phyloP scores from a whole-genome alignment of 495 filamentous ascomycete genomes.

The Trichocladium uniseriatum region DNA sequence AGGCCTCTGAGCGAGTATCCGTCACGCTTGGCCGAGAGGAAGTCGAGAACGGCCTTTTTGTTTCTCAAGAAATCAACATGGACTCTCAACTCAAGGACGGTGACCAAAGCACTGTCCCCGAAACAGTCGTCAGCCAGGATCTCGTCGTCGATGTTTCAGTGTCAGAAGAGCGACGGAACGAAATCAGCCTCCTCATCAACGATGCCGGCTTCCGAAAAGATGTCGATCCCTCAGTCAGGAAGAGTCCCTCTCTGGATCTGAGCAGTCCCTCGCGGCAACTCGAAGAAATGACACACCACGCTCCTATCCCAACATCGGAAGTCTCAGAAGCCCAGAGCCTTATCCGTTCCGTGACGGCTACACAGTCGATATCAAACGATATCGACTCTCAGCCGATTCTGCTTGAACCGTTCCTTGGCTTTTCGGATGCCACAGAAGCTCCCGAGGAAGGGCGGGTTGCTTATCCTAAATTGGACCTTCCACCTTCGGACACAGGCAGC shows the following conservation, averaged over 20 bases:
- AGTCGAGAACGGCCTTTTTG: no score
- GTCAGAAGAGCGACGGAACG: slow-evolving; percentile 18
- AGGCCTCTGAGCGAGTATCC: neutral
- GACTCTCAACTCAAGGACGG: slow-evolving; percentile 1
- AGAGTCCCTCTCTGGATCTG: slow-evolving; percentile 5
- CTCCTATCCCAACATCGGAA: neutral
- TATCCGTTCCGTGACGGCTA: neutral
- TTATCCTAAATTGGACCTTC: slow-evolving; percentile 12
- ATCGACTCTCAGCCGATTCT: slow-evolving; percentile 20
- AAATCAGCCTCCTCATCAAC: slow-evolving; percentile 18
- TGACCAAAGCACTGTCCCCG: slow-evolving; percentile 15
- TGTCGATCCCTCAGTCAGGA: slow-evolving; percentile 12
- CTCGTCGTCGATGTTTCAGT: slow-evolving; percentile 8
- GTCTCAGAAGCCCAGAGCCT: neutral
- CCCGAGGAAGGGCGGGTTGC: slow-evolving; percentile 2
- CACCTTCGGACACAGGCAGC: slow-evolving; percentile 27
- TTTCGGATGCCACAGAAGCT: slow-evolving; percentile 16
- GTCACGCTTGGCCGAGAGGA: neutral
- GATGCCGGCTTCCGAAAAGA: slow-evolving; percentile 21
- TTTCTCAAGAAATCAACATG: neutral
- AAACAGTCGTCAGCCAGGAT: slow-evolving; percentile 1
- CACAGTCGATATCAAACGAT: slow-evolving; percentile 3
- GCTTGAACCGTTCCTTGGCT: slow-evolving; percentile 22
- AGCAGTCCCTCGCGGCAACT: slow-evolving; percentile 26
- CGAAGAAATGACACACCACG: slow-evolving; percentile 16